phyloP scores from a whole-genome alignment of 2,329 filamentous ascomycete species.

The Neoascochyta sp. region DNA sequence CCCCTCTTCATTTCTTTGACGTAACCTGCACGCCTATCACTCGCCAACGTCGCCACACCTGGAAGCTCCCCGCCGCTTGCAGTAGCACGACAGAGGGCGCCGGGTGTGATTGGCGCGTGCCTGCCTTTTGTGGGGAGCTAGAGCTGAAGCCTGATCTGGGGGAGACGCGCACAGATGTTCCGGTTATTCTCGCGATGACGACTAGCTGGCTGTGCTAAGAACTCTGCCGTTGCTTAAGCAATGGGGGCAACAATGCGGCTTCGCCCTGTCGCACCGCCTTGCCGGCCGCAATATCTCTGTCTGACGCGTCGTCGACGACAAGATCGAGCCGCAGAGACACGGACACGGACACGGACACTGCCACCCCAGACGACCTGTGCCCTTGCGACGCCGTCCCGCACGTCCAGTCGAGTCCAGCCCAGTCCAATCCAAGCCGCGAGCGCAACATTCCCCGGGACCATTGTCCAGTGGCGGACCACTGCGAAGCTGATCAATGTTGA shows the following conservation, averaged over 20 bases:
- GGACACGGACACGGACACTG: too few relatives aligned
- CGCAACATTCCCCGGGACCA: too few relatives aligned
- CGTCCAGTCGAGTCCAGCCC: too few relatives aligned
- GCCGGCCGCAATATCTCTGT: too few relatives aligned
- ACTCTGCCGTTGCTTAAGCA: constrained; percentile 14
- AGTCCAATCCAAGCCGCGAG: too few relatives aligned
- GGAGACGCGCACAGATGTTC: constrained; percentile 10
- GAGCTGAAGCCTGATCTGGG: constrained; percentile 15
- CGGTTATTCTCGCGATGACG: constrained; percentile 16
- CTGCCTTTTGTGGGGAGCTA: constrained; percentile 10
- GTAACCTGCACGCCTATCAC: constrained; percentile 15
- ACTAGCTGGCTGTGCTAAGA: constrained; percentile 12
- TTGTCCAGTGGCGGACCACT: too few relatives aligned
- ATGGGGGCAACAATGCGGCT: constrained; percentile 12
- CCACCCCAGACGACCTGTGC: too few relatives aligned
- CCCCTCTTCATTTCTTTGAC: constrained; percentile 19
- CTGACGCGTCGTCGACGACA: too few relatives aligned
- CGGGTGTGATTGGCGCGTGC: constrained; percentile 13
- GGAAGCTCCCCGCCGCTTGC: constrained; percentile 12
- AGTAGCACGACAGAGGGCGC: constrained; percentile 9
- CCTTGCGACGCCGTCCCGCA: too few relatives aligned
- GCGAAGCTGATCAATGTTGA: too few relatives aligned
- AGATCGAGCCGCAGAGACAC: too few relatives aligned
- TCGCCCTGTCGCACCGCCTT: too few relatives aligned
- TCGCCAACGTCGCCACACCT: constrained; percentile 24